Evolutionary conservation across 2,329 filamentous ascomycete genomes (phyloP).

Genomic region (Podosphaera xanthii): DNA sequence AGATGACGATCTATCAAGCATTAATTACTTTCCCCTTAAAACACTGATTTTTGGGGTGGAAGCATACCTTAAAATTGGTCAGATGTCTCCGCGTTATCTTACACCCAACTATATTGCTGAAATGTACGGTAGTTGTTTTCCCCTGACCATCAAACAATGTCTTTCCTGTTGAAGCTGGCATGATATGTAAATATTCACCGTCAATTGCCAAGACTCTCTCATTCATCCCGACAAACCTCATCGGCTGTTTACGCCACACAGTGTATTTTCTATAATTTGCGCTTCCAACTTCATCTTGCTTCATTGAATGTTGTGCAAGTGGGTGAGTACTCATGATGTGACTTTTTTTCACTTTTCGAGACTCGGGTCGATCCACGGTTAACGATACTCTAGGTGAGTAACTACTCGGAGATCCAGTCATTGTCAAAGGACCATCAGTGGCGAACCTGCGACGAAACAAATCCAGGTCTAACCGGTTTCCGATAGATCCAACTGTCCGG

Average conservation of each 20-base stretch:
- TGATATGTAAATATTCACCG: constrained; percentile 70
- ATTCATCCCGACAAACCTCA: constrained; percentile 55
- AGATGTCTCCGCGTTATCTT: constrained; percentile 64
- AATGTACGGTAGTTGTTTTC: constrained; percentile 63
- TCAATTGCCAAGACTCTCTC: constrained; percentile 60
- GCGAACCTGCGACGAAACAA: constrained; percentile 53
- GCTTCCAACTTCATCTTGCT: constrained; percentile 32
- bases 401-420: constrained; percentile 40
- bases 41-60: constrained; percentile 26
- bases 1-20: constrained; percentile 37
- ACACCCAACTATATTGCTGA: constrained; percentile 60
- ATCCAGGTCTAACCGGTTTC: constrained; percentile 52
- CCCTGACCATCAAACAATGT: constrained; percentile 37
- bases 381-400: constrained; percentile 42
- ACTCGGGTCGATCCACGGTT: constrained; percentile 20
- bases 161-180: constrained; percentile 46
- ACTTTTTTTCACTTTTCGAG: constrained; percentile 26
- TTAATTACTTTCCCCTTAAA: constrained; percentile 19
- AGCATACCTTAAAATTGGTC: constrained; percentile 51
- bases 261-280: constrained; percentile 52
- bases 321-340: constrained; percentile 40
- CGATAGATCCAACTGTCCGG: constrained; percentile 56
- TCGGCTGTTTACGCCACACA: constrained; percentile 62
- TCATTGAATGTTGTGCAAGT: constrained; percentile 37
- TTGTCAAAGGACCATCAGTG: constrained; percentile 46